Percentiles rank a stretch among this genome's conserved stretches.
Evolutionary conservation across 2,329 filamentous ascomycete genomes (phyloP).

Genomic region (Aspergillus proliferans): DNA sequence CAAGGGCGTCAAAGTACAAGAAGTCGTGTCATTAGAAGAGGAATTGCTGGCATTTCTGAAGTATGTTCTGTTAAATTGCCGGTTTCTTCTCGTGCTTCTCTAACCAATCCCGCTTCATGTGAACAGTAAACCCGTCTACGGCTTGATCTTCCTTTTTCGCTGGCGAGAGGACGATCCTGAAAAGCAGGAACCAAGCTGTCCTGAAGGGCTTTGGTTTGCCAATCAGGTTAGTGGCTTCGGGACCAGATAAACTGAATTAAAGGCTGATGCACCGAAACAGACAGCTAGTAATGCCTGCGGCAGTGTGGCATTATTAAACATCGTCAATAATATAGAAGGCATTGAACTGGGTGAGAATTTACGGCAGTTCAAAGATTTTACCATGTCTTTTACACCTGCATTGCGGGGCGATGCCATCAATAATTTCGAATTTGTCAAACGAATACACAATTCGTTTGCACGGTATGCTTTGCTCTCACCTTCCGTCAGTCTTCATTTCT

Average conservation of each 20-base stretch:
- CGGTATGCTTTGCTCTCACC: slow-evolving; percentile 43
- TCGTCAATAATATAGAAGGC: slow-evolving; percentile 72
- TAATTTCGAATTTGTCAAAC: slow-evolving; percentile 68
- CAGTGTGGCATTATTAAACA: slow-evolving; percentile 87
- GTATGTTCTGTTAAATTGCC: slow-evolving; percentile 37
- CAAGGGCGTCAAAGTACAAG: slow-evolving; percentile 64
- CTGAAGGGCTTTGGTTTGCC: slow-evolving; percentile 78
- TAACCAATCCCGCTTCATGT: neutral
- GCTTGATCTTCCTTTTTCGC: slow-evolving; percentile 82
- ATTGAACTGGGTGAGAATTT: slow-evolving; percentile 66
- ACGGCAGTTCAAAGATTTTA: slow-evolving; percentile 65
- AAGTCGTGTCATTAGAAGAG: slow-evolving; percentile 68
- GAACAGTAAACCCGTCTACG: slow-evolving; percentile 64
- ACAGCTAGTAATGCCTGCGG: slow-evolving; percentile 81
- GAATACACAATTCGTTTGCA: slow-evolving; percentile 82
- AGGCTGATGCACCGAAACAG: slow-evolving; percentile 38
- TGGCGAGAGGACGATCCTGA: slow-evolving; percentile 55
- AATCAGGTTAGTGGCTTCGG: slow-evolving; percentile 61
- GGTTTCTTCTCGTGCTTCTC: neutral
- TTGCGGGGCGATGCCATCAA: slow-evolving; percentile 70
- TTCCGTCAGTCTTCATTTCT: neutral
- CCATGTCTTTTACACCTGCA: slow-evolving; percentile 60
- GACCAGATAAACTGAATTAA: neutral
- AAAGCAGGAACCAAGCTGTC: slow-evolving; percentile 51
- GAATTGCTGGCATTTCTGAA: slow-evolving; percentile 57